Conservation (phyloP, 129 eudicot species). For the Mikania micrantha region DNA sequence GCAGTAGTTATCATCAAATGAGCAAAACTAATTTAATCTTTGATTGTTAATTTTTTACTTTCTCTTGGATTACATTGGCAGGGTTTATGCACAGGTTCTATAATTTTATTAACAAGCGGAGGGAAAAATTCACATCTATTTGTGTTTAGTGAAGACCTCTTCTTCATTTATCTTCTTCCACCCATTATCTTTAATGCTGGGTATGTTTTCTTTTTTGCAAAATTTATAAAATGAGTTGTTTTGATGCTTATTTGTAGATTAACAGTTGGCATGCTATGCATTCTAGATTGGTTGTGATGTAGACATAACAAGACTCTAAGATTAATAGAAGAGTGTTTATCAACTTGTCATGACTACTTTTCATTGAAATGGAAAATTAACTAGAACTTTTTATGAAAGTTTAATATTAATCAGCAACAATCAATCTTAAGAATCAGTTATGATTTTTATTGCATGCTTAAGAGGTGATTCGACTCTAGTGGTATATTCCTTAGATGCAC, state of each 20-base stretch:
- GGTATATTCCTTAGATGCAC: constrained; percentile 12
- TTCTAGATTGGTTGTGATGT: constrained; percentile 1
- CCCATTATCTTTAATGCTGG: constrained; percentile 93
- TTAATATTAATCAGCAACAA: background rate
- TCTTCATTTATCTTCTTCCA: constrained; percentile 88
- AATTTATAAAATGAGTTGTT: background rate
- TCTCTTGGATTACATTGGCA: constrained; percentile 23
- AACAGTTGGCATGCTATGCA: background rate
- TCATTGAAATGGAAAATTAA: background rate
- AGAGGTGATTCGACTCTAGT: constrained; percentile 7
- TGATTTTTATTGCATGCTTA: background rate
- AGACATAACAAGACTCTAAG: constrained; percentile 14
- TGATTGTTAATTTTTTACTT: background rate
- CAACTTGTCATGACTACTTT: constrained; percentile 1
- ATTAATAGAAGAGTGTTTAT: background rate
- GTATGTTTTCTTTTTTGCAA: constrained; percentile 38
- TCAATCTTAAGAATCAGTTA: background rate
- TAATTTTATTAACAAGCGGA: constrained; percentile 46
- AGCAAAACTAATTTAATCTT: background rate
- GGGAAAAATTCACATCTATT: constrained; percentile 70
- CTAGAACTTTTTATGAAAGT: background rate
- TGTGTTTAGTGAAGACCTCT: constrained; percentile 83
- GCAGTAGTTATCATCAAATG: background rate
- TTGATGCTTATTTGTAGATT: background rate
- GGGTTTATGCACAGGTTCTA: constrained; percentile 74